Percentiles rank a stretch among this genome's conserved stretches.
phyloP scores from a whole-genome alignment of 1,284 basidiomycete genomes.

The Ustilago sp. region DNA sequence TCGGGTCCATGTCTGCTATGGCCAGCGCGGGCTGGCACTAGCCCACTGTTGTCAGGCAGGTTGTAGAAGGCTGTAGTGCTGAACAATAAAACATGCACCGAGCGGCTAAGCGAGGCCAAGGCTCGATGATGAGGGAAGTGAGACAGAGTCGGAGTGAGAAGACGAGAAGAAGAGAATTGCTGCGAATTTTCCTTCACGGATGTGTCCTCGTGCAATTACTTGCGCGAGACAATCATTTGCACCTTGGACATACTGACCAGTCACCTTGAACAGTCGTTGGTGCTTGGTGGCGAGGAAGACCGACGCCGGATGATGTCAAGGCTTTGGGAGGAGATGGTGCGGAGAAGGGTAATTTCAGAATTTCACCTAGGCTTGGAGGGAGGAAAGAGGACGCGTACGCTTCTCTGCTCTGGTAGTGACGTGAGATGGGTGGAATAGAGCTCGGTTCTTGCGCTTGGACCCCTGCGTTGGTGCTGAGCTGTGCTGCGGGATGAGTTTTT shows the following conservation, averaged over 20 bases:
- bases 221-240: no score
- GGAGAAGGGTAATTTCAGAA: background rate
- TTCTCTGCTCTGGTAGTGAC: background rate
- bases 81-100: no score
- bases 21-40: no score
- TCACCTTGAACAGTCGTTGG: background rate
- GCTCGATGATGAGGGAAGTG: no score
- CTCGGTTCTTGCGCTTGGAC: background rate
- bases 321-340: background rate
- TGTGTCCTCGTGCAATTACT: no score
- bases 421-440: constrained; percentile 7
- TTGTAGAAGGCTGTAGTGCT: no score
- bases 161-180: no score
- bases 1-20: no score
- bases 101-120: no score
- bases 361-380: background rate
- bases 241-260: background rate
- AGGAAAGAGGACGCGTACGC: background rate
- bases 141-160: no score
- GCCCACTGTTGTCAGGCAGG: no score
- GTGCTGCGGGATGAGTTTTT: background rate
- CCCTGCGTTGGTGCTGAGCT: background rate
- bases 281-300: background rate
- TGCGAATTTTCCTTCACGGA: no score
- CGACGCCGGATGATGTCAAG: constrained; percentile 26